A percentile compares a stretch with the other conserved stretches of the same genome.
These are phyloP conservation scores for Oropetium thomaeum DNA, from an alignment of 176 grass and related monocot genomes.

Conservation along the genomic window DNA sequence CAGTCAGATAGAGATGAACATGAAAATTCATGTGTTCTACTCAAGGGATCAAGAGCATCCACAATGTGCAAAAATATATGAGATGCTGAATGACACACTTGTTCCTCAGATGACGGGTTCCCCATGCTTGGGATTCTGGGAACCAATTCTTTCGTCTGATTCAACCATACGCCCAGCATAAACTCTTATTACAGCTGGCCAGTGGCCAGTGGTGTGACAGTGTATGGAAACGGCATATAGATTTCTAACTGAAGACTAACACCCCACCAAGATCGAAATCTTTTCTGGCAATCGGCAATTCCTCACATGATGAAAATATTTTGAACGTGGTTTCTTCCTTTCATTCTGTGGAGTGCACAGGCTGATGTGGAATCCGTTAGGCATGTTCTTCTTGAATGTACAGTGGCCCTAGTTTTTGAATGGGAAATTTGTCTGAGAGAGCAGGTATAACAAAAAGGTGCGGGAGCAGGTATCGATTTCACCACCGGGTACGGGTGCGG, in stretches of 20 bases:
- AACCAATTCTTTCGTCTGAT: background rate
- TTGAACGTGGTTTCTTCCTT: background rate
- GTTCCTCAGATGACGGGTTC: constrained; percentile 44
- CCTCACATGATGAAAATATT: background rate
- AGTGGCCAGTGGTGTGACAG: background rate
- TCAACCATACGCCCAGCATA: background rate
- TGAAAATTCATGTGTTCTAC: constrained; percentile 43
- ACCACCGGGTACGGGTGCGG: too few relatives aligned
- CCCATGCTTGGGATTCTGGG: background rate
- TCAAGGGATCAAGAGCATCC: constrained; percentile 42
- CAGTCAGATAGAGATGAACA: constrained; percentile 38
- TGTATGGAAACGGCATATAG: background rate
- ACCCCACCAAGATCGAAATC: background rate
- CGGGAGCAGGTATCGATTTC: too few relatives aligned
- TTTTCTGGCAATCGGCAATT: background rate
- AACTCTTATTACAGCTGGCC: background rate
- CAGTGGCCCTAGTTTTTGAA: background rate
- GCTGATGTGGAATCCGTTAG: background rate
- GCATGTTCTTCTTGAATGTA: background rate
- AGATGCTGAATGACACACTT: constrained; percentile 40
- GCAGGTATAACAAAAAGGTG: too few relatives aligned
- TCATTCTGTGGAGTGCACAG: background rate
- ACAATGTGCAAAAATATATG: constrained; percentile 39
- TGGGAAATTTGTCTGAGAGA: too few relatives aligned
- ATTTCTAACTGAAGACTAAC: background rate